Percentiles rank a stretch among this genome's conserved stretches.
These are phyloP conservation scores for Zopfia rhizophila DNA, from an alignment of 2,329 filamentous ascomycete species.

Conservation along the genomic window DNA sequence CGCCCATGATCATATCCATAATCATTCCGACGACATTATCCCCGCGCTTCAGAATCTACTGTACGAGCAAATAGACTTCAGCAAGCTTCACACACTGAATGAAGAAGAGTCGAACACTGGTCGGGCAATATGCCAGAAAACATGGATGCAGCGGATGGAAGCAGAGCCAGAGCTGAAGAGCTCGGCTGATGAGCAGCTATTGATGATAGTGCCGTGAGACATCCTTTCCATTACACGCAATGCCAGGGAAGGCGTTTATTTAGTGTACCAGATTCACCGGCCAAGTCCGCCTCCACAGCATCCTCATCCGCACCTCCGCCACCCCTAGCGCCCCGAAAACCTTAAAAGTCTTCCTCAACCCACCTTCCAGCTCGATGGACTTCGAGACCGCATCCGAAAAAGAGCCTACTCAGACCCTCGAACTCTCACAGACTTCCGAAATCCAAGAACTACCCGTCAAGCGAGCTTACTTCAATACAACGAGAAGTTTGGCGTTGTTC, in stretches of 20 bases:
- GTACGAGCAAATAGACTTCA: slow-evolving; percentile 92
- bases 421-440: slow-evolving; percentile 80
- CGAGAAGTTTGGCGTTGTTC: slow-evolving; percentile 85
- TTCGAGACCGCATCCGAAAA: slow-evolving; percentile 79
- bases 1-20: slow-evolving; percentile 72
- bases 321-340: slow-evolving; percentile 79
- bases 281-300: slow-evolving; percentile 90
- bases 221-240: background rate
- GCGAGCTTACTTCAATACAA: slow-evolving; percentile 87
- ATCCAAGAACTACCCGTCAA: slow-evolving; percentile 89
- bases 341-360: slow-evolving; percentile 88
- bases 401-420: slow-evolving; percentile 77
- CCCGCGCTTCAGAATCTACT: slow-evolving; percentile 91
- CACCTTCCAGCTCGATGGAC: slow-evolving; percentile 77
- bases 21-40: slow-evolving; percentile 91
- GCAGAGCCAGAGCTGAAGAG: slow-evolving; percentile 80
- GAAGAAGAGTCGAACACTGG: slow-evolving; percentile 77
- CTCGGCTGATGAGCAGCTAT: slow-evolving; percentile 90
- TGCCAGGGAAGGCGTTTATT: background rate
- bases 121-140: slow-evolving; percentile 83
- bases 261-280: slow-evolving; percentile 77
- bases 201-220: slow-evolving; percentile 88
- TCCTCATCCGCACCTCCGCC: slow-evolving; percentile 83
- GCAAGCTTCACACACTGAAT: slow-evolving; percentile 84
- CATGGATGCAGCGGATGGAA: slow-evolving; percentile 83